Evolutionary conservation across 768 basidiomycete species (phyloP), one percentile per base, ranked within the genome.

Genomic region (Megacollybia marginata): DNA sequence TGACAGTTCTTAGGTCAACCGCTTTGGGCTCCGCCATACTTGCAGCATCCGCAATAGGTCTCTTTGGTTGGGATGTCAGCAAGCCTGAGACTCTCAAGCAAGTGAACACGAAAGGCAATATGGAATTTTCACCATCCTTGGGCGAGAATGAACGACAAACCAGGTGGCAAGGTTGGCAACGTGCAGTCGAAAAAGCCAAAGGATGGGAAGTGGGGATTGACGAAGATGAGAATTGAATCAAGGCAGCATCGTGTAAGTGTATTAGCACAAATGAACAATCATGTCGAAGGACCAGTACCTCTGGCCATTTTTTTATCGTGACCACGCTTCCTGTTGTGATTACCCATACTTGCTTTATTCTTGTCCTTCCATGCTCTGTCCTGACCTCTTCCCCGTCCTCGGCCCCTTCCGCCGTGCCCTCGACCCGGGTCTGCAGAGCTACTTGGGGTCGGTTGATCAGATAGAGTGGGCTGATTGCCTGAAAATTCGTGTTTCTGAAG

Each of bases 21-120:
- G 96, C 96, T 2, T 75, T 99, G 45, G 96, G 96, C 16, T 91
- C 93, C 9, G 96, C 96, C 19, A 71, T 99, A 48, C 82, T 96
- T 31, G 96, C 96, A 13, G 96, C 89, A 23, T 79, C 88, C 34
- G 92, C 96, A 2, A 76, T 98, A 46, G 70, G 76, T 6, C 72
- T 97, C 19, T 94, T 89, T 59, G 95, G 92, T 44, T 98, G 96
- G 96, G 84, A 98, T 65, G 68, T 98, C 48, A 71, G 68, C 43
- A 78, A 81, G 33, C 93, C 94, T 0, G 83, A 89, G 64, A 90
- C 93, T 16, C 74, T 99, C 11, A 65, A 68, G 9, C 79, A 88
- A 55, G 93, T 97, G 35, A 98, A 98, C 62, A 90, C 88, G 34
- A 82, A 83, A 43, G 91, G 91, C 8, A 89, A 75, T 57, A 74